These are phyloP conservation scores for Lavandula angustifolia DNA, from an alignment of 257 asterid genomes.

Conservation along the genomic window DNA sequence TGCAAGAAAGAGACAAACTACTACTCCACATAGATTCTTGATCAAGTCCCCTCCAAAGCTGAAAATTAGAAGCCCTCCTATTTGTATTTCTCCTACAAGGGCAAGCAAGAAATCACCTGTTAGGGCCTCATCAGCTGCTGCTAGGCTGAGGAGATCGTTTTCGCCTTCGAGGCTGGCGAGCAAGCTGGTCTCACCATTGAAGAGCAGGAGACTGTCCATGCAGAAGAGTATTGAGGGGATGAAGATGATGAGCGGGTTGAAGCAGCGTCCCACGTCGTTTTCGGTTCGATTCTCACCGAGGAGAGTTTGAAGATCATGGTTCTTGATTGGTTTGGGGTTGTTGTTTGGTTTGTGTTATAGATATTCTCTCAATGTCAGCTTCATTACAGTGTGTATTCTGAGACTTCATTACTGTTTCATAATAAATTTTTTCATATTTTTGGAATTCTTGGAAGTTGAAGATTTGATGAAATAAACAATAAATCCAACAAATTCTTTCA, in stretches of 20 bases:
- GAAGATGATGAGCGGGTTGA: slow-evolving; percentile 63
- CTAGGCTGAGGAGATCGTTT: slow-evolving; percentile 36
- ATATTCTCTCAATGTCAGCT: slow-evolving; percentile 55
- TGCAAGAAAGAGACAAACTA: slow-evolving; percentile 37
- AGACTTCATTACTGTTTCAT: slow-evolving; percentile 1
- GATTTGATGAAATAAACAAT: too few species aligned
- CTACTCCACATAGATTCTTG: slow-evolving; percentile 78
- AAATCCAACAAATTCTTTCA: too few species aligned
- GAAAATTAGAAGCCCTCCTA: slow-evolving; percentile 47
- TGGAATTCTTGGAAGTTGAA: too few species aligned
- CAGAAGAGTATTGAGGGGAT: slow-evolving; percentile 44
- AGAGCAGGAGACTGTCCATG: slow-evolving; percentile 28
- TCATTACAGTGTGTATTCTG: slow-evolving; percentile 19
- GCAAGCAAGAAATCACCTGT: slow-evolving; percentile 50
- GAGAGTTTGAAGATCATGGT: slow-evolving; percentile 39
- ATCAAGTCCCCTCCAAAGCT: slow-evolving; percentile 55
- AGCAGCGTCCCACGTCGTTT: slow-evolving; percentile 53
- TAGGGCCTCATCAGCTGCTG: slow-evolving; percentile 23
- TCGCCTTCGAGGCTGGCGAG: slow-evolving; percentile 39
- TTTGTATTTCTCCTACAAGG: slow-evolving; percentile 57
- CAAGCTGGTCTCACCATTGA: slow-evolving; percentile 37
- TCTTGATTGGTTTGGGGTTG: too few species aligned
- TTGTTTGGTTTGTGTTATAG: slow-evolving; percentile 30
- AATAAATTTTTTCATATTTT: neutral
- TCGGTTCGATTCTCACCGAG: slow-evolving; percentile 52